Base-by-base conservation (phyloP, 2,329 filamentous ascomycete genomes). In the Colletotrichum sp. region DNA sequence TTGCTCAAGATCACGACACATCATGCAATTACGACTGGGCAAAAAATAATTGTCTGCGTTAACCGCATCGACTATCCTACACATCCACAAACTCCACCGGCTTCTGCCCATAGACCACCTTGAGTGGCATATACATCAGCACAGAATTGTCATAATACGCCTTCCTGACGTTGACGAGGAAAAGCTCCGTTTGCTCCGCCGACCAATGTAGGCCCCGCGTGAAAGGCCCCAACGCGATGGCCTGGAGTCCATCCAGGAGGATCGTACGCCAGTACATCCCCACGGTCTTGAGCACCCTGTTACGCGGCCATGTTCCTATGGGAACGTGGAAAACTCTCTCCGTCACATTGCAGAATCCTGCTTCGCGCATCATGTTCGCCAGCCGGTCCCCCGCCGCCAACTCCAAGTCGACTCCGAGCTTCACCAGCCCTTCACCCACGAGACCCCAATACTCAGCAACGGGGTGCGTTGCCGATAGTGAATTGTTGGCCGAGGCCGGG, bases 41-140 rank as follows among this genome's bases (percentile, higher is more conserved):
- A 12, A 21, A 13, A 13, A 21, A 12, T 6, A 49, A 21, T 32
- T 34, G 12, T 34, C 28, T 32, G 66, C 66, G 39, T 32, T 21
- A 28, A 59, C 28, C 30, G 18, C 66, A 52, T 26, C 26, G n/a
- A 34, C 66, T 24, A 69, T 21, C 49, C 44, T 34, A 26, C 24
- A 24, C 44, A 21, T 21, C 44, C 18, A 49, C 44, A 49, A 21
- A 49, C 28, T 32, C 57, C 16, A 60, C 12, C 26, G 57, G 88
- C 80, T 88, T 91, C 81, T 91, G 90, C 18, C 86, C 90, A 78
- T 89, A 91, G 15, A 90, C 84, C 68, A 91, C 85, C 79, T 90
- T 87, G 78, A 91, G 84, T 10, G 89, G 89, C 90, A 92, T 91
- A 77, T 90, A 90, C 84, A 86, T 84, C 78, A 88, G 85, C 78